Evolutionary conservation across 2,329 filamentous ascomycete genomes (phyloP), one percentile per base, ranked within the genome.

Genomic region (Arthrobotrys sphaeroides): DNA sequence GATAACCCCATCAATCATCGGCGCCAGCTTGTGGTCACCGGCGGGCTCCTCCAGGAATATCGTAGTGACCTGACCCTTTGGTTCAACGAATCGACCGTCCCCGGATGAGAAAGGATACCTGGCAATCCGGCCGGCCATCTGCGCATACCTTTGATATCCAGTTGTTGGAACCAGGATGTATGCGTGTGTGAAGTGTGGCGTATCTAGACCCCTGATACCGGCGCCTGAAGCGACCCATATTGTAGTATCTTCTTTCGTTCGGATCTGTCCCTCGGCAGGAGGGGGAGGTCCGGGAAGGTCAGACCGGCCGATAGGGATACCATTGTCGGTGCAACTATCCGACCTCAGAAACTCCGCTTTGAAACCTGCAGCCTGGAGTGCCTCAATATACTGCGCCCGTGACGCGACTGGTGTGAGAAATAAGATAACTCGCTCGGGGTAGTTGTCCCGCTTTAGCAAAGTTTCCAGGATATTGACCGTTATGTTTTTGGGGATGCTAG

Each of bases 361-460:
- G 33, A 69, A 59, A 3, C 72, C 72, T 33, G 36, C 49, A 5
- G 61, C 51, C 28, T 33, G 9, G 3, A 77, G 60, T 1, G 62
- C 66, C 5, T 66, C 60, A 5, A 72, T 45, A 22, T 72, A 77
- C 10, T 70, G 22, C 7, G 2, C 16, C 31, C 61, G 72, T 6
- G 73, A 47, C 7, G 45, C 59, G 20, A 38, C 26, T 9, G 73
- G 65, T 2, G 73, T 64, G n/a, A 72, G 22, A 22, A 55, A 77
- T 20, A 77, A 68, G 7, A 80, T 49, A 36, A 78, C 77, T 57
- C 79, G 72, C 13, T 72, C 62, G 0, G 79, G 79, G 43, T 78
- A 80, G 42, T 78, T 78, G 26, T 80, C 79, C 18, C 78, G 75
- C 28, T 79, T 60, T n/a, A 80, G 59, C 20, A 80, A 57, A 31